Percentiles rank a stretch among this genome's conserved stretches.
Evolutionary conservation across 257 asterid genomes (phyloP).

Genomic region (Forsythia suspensa): DNA sequence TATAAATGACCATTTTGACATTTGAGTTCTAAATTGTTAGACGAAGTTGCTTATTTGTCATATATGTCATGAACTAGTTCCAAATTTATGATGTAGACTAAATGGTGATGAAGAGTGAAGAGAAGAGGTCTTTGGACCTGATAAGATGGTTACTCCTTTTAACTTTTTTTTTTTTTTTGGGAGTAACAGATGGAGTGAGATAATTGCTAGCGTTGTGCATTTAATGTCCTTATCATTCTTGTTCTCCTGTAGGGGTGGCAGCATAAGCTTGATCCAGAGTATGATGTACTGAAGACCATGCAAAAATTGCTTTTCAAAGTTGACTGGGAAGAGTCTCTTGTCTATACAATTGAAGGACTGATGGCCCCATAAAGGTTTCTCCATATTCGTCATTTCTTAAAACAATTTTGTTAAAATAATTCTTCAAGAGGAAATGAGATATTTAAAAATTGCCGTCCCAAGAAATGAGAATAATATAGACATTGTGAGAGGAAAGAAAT

Average conservation of each 20-base stretch:
- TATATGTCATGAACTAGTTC: not conserved
- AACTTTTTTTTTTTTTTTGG: not conserved
- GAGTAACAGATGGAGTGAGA: not conserved
- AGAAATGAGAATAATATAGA: not conserved
- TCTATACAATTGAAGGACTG: constrained; percentile 71
- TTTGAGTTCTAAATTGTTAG: not conserved
- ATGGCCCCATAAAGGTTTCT: constrained; percentile 70
- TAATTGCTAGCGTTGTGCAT: not conserved
- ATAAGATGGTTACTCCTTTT: not conserved
- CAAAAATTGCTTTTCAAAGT: constrained; percentile 73
- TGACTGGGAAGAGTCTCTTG: constrained; percentile 70
- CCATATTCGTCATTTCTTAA: constrained; percentile 17
- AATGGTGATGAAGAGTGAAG: not conserved
- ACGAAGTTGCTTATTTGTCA: not conserved
- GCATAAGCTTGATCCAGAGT: constrained; percentile 85
- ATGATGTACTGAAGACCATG: constrained; percentile 64
- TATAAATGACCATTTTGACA: not conserved
- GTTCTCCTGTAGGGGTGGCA: constrained; percentile 72
- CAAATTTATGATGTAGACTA: not conserved
- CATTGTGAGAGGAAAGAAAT: constrained; percentile 10
- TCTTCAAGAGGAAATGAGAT: not conserved
- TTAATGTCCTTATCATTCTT: constrained; percentile 3
- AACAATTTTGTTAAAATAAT: not conserved
- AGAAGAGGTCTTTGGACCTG: not conserved
- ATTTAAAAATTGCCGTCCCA: not conserved